Evolutionary conservation across 352 stramenopile species (phyloP).

Genomic region (Pythium guiyangense): DNA sequence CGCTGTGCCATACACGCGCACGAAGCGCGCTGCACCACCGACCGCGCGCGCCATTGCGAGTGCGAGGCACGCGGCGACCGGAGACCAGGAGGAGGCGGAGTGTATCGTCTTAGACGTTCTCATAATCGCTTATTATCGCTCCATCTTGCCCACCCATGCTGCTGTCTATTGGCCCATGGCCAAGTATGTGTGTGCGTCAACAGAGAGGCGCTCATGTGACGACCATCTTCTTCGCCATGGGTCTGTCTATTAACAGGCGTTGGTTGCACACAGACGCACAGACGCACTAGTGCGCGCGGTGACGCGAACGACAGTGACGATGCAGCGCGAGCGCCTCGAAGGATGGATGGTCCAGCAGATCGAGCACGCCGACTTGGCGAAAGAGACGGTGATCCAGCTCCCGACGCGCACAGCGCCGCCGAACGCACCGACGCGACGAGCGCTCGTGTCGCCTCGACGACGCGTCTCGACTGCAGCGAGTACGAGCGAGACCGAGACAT

Average conservation of each 20-base stretch:
- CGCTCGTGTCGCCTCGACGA: constrained; percentile 1
- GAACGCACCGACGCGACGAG: constrained; percentile 11
- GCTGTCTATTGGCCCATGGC: too few relatives aligned
- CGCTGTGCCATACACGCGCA: too few relatives aligned
- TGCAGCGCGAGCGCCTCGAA: constrained; percentile 68
- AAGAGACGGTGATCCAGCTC: constrained; percentile 58
- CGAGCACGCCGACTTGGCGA: constrained; percentile 57
- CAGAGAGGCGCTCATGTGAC: too few relatives aligned
- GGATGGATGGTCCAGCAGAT: constrained; percentile 79
- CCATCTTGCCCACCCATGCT: too few relatives aligned
- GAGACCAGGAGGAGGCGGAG: too few relatives aligned
- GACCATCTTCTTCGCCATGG: too few relatives aligned
- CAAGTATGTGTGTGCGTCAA: too few relatives aligned
- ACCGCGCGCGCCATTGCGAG: not conserved
- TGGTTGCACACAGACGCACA: too few relatives aligned
- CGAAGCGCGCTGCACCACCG: too few relatives aligned
- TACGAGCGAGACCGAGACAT: not conserved
- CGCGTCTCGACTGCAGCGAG: not conserved
- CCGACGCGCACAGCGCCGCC: constrained; percentile 13
- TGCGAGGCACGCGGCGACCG: not conserved
- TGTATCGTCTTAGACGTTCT: constrained; percentile 1
- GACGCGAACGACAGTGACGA: constrained; percentile 13
- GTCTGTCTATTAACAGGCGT: too few relatives aligned
- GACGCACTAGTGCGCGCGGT: too few relatives aligned
- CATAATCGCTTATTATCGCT: constrained; percentile 2